Evolutionary conservation across 1,284 basidiomycete species (phyloP), one percentile per base, ranked within the genome.

Genomic region (Afroboletus lepidellus): DNA sequence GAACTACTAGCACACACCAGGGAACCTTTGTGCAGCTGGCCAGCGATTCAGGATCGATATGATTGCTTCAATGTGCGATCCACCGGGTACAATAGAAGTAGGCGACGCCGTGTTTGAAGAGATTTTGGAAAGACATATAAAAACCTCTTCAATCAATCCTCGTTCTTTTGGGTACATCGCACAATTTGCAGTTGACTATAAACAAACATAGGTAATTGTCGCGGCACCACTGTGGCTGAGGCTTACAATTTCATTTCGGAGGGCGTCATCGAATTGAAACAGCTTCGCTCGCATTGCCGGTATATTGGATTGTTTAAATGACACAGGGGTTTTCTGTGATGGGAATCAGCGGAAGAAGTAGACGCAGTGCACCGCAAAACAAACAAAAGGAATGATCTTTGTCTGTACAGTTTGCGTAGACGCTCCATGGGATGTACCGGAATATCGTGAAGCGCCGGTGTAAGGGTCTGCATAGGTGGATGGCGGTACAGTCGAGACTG

Each of bases 301-400:
- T n/a, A 97, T 79, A 67, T 96, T 98, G 15, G 88, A 90, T 73
- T 92, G 88, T 58, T 88, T 90, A 77, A 98, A 97, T 1, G 79
- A 75, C 27, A 94, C 77, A 41, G 77, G 76, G 33, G 77, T 80
- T 45, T 73, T 69, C 83, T 83, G 60, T n/a, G 49, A 38, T 30
- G 41, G 24, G 8, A 48, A 42, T 62, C 20, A 52, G 46, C 16
- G n/a, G 29, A 33, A n/a, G 2, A 25, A 16, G 21, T 18, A 24
- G 41, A 43, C 34, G 30, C 9, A 38, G 36, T 20, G 20, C 8
- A 33, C 36, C 34, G 34, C 25, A 51, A 21, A 39, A 72, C 81
- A 30, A 67, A 88, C 87, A 49, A 81, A 78, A 15, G 87, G 87
- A 15, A 89, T 70, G 47, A 84, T 71, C 46, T 74, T 76, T 13